Conservation (phyloP, 2,329 filamentous ascomycete species). For the Fonsecaea pugnacius region DNA sequence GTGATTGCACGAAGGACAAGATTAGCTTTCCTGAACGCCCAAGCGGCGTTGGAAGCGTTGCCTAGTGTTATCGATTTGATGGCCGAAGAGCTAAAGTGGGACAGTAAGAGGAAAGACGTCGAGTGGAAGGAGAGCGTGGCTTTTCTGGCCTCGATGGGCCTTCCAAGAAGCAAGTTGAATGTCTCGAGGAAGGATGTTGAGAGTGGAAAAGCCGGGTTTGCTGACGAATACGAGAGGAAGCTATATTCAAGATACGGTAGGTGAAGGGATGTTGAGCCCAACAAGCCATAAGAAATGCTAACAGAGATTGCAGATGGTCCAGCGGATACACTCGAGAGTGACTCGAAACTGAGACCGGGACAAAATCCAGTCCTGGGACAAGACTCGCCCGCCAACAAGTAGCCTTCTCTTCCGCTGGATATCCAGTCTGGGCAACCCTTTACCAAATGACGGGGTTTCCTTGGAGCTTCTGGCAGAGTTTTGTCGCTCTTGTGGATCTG, state of each 20-base stretch:
- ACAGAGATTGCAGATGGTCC: slow-evolving; percentile 52
- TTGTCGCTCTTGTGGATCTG: background rate
- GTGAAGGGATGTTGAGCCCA: slow-evolving; percentile 30
- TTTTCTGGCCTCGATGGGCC: slow-evolving; percentile 66
- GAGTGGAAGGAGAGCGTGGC: slow-evolving; percentile 76
- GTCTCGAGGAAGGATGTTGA: slow-evolving; percentile 64
- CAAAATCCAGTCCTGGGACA: slow-evolving; percentile 52
- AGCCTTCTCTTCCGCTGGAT: slow-evolving; percentile 32
- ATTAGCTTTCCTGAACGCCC: slow-evolving; percentile 87
- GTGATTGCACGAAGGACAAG: slow-evolving; percentile 83
- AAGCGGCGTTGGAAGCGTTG: slow-evolving; percentile 83
- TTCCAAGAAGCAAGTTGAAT: slow-evolving; percentile 60
- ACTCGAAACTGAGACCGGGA: slow-evolving; percentile 51
- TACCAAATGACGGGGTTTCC: background rate
- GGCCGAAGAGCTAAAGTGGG: slow-evolving; percentile 82
- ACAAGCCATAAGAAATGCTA: background rate
- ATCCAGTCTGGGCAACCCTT: background rate
- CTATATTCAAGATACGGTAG: slow-evolving; percentile 50
- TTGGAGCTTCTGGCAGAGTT: background rate
- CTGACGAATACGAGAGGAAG: slow-evolving; percentile 48
- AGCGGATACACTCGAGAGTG: slow-evolving; percentile 57
- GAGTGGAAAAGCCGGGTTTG: slow-evolving; percentile 56
- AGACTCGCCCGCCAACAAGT: slow-evolving; percentile 57
- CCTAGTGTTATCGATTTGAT: slow-evolving; percentile 88
- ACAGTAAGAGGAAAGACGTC: slow-evolving; percentile 68